These are phyloP conservation scores for Acaromyces ingoldii DNA, from an alignment of 1,284 basidiomycete species.

Conservation along the genomic window DNA sequence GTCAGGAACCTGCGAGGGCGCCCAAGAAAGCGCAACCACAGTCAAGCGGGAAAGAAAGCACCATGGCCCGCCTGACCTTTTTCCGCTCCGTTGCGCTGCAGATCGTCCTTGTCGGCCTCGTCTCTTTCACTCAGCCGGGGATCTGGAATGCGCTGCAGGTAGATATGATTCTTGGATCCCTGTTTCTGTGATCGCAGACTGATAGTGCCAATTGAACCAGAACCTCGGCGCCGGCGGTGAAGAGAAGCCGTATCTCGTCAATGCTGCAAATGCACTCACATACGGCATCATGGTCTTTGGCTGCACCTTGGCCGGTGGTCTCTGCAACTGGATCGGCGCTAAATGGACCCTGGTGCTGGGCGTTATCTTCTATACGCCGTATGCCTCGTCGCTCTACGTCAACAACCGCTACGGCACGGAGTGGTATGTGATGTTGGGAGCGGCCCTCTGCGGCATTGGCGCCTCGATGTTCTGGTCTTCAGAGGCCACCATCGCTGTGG, in stretches of 20 bases:
- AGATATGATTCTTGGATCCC: no score
- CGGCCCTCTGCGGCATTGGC: slow-evolving; percentile 6
- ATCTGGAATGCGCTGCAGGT: slow-evolving; percentile 7
- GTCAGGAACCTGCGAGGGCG: no score
- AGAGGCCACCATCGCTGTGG: slow-evolving; percentile 4
- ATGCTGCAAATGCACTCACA: slow-evolving; percentile 5
- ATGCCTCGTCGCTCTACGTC: slow-evolving; percentile 4
- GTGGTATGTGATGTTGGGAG: slow-evolving; percentile 6
- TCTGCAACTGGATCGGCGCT: slow-evolving; percentile 1
- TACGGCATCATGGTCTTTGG: slow-evolving; percentile 9
- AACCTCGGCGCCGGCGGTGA: slow-evolving; percentile 7
- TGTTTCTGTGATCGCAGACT: no score
- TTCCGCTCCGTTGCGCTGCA: slow-evolving; percentile 4
- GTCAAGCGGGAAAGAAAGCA: no score
- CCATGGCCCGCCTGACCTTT: not conserved
- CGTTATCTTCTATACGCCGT: slow-evolving; percentile 6
- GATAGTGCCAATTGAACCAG: no score
- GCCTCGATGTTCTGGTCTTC: slow-evolving; percentile 9
- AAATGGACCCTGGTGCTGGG: slow-evolving; percentile 6
- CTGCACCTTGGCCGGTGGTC: slow-evolving; percentile 4
- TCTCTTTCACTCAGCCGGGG: slow-evolving; percentile 5
- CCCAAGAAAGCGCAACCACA: no score
- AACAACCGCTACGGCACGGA: slow-evolving; percentile 9
- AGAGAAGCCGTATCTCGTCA: slow-evolving; percentile 4
- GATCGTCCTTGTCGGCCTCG: slow-evolving; percentile 5